Percentiles rank a stretch among this genome's conserved stretches.
These are phyloP conservation scores for Furcasterigmium sp. DNA, from an alignment of 2,329 filamentous ascomycete species.

Conservation along the genomic window DNA sequence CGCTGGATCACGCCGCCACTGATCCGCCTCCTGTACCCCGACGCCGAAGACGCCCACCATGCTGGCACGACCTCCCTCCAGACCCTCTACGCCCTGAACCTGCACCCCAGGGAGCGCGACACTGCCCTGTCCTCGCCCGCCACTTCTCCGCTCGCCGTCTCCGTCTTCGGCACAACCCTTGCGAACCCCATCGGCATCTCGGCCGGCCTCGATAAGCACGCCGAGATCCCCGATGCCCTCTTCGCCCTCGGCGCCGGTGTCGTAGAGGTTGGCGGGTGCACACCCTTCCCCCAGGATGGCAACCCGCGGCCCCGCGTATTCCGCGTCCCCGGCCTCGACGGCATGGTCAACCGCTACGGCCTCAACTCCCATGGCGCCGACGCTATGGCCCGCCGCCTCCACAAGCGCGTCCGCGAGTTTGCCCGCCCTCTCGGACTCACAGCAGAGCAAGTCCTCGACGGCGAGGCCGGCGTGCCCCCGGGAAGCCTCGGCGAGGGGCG, in stretches of 20 bases:
- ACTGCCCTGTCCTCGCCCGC: constrained; percentile 17
- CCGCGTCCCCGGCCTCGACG: constrained; percentile 75
- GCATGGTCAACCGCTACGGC: constrained; percentile 92
- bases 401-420: constrained; percentile 72
- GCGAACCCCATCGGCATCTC: constrained; percentile 89
- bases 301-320: constrained; percentile 89
- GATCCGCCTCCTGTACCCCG: constrained; percentile 61
- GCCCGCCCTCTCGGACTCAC: constrained; percentile 66
- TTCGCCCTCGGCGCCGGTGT: constrained; percentile 81
- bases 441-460: constrained; percentile 71
- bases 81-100: constrained; percentile 63
- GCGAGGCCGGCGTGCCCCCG: constrained; percentile 70
- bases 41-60: constrained; percentile 91
- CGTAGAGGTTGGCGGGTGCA: constrained; percentile 89
- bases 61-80: constrained; percentile 67
- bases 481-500: constrained; percentile 74
- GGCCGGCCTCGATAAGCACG: constrained; percentile 94
- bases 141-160: constrained; percentile 24
- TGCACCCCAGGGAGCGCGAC: constrained; percentile 79
- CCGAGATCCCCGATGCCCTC: constrained; percentile 77
- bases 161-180: constrained; percentile 71
- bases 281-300: constrained; percentile 78
- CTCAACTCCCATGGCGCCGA: constrained; percentile 91
- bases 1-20: constrained; percentile 61
- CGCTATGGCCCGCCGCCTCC: constrained; percentile 72